These are phyloP conservation scores for Vigna nakashimae DNA, from an alignment of 306 rosid species.

Conservation along the genomic window DNA sequence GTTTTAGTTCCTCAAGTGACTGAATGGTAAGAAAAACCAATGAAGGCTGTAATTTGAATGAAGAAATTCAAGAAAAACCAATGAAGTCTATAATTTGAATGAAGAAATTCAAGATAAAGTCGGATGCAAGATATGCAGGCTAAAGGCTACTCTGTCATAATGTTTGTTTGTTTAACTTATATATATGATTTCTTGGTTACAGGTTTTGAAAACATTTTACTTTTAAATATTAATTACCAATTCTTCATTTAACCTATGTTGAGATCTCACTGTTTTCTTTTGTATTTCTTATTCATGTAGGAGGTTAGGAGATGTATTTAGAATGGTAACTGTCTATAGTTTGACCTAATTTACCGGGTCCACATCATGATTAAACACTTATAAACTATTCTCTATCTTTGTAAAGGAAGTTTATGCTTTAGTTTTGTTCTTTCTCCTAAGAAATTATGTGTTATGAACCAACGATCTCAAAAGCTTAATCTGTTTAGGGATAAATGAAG, in stretches of 20 bases:
- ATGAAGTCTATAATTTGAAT: neutral
- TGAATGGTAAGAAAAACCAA: conserved; percentile 23
- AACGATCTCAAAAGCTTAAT: neutral
- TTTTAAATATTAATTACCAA: neutral
- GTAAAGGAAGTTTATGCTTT: neutral
- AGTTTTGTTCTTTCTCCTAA: neutral
- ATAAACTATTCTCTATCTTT: neutral
- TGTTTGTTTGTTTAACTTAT: conserved; percentile 17
- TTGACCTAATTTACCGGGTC: conserved; percentile 2
- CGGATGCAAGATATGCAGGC: neutral
- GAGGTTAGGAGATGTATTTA: neutral
- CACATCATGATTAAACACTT: neutral
- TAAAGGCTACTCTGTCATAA: conserved; percentile 19
- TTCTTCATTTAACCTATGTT: conserved; percentile 8
- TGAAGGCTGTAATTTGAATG: neutral
- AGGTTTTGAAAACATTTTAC: conserved; percentile 3
- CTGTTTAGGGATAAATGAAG: neutral
- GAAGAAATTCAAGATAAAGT: conserved; percentile 19
- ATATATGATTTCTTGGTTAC: neutral
- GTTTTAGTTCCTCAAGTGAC: conserved; percentile 23
- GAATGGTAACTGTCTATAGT: neutral
- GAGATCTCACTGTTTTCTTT: conserved; percentile 8
- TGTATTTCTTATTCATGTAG: neutral
- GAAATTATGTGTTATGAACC: neutral
- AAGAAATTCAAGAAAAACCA: conserved; percentile 29